Percentiles rank a stretch among this genome's conserved stretches.
phyloP scores from a whole-genome alignment of 306 rosid genomes.

The Cyamopsis tetragonoloba region DNA sequence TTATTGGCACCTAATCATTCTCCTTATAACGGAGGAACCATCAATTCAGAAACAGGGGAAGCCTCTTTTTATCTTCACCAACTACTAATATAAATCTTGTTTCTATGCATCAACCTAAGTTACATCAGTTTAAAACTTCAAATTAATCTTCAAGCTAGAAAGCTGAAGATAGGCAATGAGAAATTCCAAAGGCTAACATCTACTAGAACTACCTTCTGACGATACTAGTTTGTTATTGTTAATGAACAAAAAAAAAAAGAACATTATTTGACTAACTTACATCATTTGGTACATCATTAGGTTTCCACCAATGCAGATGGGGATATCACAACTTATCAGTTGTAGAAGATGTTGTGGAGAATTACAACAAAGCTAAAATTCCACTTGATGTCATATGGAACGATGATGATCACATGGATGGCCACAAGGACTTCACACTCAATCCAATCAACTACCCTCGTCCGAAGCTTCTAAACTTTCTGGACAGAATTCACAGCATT shows the following conservation, averaged over 20 bases:
- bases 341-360: constrained; percentile 84
- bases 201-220: background rate
- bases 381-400: constrained; percentile 93
- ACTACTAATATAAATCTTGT: too few relatives aligned
- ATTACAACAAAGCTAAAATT: constrained; percentile 66
- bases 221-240: background rate
- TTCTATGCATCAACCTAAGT: too few relatives aligned
- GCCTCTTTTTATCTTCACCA: too few relatives aligned
- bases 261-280: background rate
- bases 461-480: constrained; percentile 68
- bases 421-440: constrained; percentile 83
- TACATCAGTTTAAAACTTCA: too few relatives aligned
- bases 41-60: too few relatives aligned
- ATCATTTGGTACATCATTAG: constrained; percentile 34
- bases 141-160: too few relatives aligned
- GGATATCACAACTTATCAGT: constrained; percentile 87
- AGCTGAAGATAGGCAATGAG: too few relatives aligned
- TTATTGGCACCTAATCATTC: too few relatives aligned
- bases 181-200: too few relatives aligned
- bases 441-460: constrained; percentile 65
- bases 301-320: constrained; percentile 97
- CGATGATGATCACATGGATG: constrained; percentile 94
- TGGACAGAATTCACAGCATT: constrained; percentile 64
- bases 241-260: too few relatives aligned
- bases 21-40: too few relatives aligned